phyloP scores from a whole-genome alignment of 768 basidiomycete species.

The Leccinum boreale region DNA sequence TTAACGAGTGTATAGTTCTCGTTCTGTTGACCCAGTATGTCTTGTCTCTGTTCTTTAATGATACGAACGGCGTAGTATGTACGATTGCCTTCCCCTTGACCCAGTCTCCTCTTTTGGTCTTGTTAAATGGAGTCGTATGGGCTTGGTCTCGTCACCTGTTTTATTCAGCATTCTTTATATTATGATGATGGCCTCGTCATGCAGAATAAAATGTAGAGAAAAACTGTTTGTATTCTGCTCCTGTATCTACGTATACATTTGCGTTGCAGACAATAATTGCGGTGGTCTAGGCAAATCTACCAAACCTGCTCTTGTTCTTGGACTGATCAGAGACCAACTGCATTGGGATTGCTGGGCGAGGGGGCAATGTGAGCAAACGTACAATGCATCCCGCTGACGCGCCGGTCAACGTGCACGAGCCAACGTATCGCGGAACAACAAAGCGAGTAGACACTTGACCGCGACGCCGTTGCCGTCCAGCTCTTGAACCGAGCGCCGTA shows the following conservation, averaged over 20 bases:
- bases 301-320: background rate
- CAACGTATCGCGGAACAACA: background rate
- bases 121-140: background rate
- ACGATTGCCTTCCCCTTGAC: slow-evolving; percentile 16
- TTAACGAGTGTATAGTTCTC: background rate
- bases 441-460: slow-evolving; percentile 40
- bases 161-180: background rate
- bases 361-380: background rate
- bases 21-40: slow-evolving; percentile 17
- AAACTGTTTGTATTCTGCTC: slow-evolving; percentile 27
- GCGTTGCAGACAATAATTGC: background rate
- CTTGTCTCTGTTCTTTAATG: slow-evolving; percentile 17
- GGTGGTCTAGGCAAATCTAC: background rate
- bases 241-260: background rate
- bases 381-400: background rate
- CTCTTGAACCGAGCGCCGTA: slow-evolving; percentile 68
- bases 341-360: slow-evolving; percentile 33
- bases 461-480: slow-evolving; percentile 62
- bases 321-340: slow-evolving; percentile 21
- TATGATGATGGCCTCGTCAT: background rate
- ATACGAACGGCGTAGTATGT: slow-evolving; percentile 32
- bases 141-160: slow-evolving; percentile 3
- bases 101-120: slow-evolving; percentile 7
- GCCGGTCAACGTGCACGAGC: too few species aligned
- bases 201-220: slow-evolving; percentile 15